These are phyloP conservation scores for Xylaria hypoxylon DNA, from an alignment of 2,329 filamentous ascomycete species.

Conservation along the genomic window DNA sequence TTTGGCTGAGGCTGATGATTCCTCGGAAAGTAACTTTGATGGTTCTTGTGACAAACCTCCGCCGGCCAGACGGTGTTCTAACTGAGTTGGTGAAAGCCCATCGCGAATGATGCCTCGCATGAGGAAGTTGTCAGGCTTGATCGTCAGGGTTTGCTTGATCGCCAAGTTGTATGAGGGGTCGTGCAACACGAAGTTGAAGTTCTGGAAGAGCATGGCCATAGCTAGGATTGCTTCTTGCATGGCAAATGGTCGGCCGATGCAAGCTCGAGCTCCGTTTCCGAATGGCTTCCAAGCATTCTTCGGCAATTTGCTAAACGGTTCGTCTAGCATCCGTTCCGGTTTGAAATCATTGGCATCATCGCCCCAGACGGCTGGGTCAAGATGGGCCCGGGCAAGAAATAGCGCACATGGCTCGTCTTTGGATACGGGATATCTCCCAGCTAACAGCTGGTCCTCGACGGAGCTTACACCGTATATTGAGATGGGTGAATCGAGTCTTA, in stretches of 20 bases:
- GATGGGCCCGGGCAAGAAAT: conserved; percentile 66
- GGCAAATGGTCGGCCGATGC: conserved; percentile 79
- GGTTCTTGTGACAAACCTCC: conserved; percentile 33
- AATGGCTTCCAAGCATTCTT: conserved; percentile 78
- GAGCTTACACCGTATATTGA: conserved; percentile 67
- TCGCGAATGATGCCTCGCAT: conserved; percentile 64
- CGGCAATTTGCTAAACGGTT: conserved; percentile 73
- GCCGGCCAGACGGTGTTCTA: conserved; percentile 60
- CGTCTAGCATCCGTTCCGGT: conserved; percentile 79
- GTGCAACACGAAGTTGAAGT: conserved; percentile 69
- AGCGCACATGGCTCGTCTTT: conserved; percentile 63
- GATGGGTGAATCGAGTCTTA: conserved; percentile 72
- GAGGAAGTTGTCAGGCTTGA: conserved; percentile 65
- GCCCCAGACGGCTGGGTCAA: conserved; percentile 73
- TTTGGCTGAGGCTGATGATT: conserved; percentile 11
- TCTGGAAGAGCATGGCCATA: conserved; percentile 68
- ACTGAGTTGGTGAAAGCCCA: conserved; percentile 57
- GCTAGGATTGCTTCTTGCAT: conserved; percentile 77
- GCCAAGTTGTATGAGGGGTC: conserved; percentile 65
- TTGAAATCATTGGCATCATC: conserved; percentile 73
- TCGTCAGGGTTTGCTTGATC: conserved; percentile 60
- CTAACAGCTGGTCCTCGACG: conserved; percentile 64
- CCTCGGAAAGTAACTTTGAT: conserved; percentile 28
- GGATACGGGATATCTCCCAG: conserved; percentile 70
- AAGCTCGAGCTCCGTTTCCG: conserved; percentile 76